Percentiles rank a stretch among this genome's conserved stretches.
phyloP scores from a whole-genome alignment of 495 filamentous ascomycete species.

The Aspergillus diversus region DNA sequence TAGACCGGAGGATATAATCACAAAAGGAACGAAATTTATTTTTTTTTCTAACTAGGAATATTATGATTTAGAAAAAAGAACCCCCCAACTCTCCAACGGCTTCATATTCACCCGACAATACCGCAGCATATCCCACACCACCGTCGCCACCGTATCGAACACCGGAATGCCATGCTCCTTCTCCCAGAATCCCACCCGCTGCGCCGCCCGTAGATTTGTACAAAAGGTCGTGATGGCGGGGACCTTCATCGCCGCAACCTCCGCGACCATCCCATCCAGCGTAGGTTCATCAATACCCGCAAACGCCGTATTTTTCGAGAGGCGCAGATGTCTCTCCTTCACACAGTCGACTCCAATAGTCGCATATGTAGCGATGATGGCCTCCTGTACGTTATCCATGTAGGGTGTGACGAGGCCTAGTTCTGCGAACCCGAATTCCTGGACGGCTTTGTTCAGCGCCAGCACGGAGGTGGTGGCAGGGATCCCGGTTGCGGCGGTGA shows the following conservation, averaged over 20 bases:
- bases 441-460: constrained; percentile 7
- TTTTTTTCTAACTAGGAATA: neutral
- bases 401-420: constrained; percentile 8
- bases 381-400: constrained; percentile 10
- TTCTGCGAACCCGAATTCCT: neutral
- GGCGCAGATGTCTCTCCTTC: constrained; percentile 4
- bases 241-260: constrained; percentile 1
- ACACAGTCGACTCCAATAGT: neutral
- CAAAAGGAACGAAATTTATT: neutral
- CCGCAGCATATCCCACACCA: constrained; percentile 15
- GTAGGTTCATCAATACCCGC: neutral
- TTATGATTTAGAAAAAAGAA: constrained; percentile 6
- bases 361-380: constrained; percentile 1
- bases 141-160: constrained; percentile 12
- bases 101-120: constrained; percentile 7
- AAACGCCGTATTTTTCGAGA: constrained; percentile 10
- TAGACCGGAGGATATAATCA: too few species aligned
- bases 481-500: constrained; percentile 4
- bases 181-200: constrained; percentile 6
- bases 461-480: constrained; percentile 8
- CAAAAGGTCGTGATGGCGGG: constrained; percentile 7
- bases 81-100: constrained; percentile 5
- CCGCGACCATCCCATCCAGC: constrained; percentile 10
- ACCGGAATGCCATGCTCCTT: constrained; percentile 11
- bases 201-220: constrained; percentile 14